Evolutionary conservation across 345 rosid genomes (phyloP).

Genomic region (Gossypium sturtianum): DNA sequence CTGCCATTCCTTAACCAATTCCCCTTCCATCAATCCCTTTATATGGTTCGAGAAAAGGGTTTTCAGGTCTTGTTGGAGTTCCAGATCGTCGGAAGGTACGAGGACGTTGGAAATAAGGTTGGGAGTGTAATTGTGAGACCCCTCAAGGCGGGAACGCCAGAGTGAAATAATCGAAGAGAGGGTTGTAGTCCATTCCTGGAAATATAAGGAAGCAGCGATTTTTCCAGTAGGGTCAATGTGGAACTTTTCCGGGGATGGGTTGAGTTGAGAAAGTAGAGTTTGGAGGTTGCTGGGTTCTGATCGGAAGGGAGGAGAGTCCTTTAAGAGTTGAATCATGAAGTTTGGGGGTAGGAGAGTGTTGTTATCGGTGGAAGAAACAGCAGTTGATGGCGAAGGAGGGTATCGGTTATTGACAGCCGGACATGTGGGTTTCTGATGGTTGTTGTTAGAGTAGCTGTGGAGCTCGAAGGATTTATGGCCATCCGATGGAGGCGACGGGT

Average conservation of each 20-base stretch:
- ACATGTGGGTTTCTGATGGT: background rate
- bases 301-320: background rate
- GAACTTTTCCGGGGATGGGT: slow-evolving; percentile 12
- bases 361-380: background rate
- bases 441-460: background rate
- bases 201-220: slow-evolving; percentile 27
- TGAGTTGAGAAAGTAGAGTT: slow-evolving; percentile 1
- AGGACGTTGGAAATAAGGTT: slow-evolving; percentile 26
- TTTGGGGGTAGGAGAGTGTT: background rate
- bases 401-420: background rate
- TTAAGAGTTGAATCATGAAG: slow-evolving; percentile 3
- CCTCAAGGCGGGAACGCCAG: slow-evolving; percentile 44
- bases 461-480: background rate
- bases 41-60: slow-evolving; percentile 35
- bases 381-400: background rate
- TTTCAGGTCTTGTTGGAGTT: slow-evolving; percentile 33
- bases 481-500: background rate
- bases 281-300: background rate
- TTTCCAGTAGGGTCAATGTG: slow-evolving; percentile 5
- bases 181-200: slow-evolving; percentile 39
- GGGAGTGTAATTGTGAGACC: slow-evolving; percentile 25
- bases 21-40: slow-evolving; percentile 38
- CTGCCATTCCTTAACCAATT: slow-evolving; percentile 32
- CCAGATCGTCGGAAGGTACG: slow-evolving; percentile 36
- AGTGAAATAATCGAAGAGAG: slow-evolving; percentile 29